These are phyloP conservation scores for Aspergillus saccharolyticus DNA, from an alignment of 495 filamentous ascomycete genomes.

Conservation along the genomic window DNA sequence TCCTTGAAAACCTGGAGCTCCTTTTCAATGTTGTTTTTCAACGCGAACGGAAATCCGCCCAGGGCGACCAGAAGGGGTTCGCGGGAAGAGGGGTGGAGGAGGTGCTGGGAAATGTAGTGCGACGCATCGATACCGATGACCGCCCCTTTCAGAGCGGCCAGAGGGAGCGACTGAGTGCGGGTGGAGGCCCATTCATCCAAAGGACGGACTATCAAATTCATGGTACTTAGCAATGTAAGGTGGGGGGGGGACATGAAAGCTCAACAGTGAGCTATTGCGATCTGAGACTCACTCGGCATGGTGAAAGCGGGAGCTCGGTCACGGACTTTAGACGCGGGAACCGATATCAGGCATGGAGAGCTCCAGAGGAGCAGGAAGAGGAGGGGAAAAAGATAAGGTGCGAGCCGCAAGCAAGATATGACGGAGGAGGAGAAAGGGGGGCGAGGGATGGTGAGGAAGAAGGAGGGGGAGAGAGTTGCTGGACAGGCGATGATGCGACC, in stretches of 20 bases:
- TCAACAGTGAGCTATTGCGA: conserved; percentile 1
- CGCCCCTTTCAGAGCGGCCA: conserved; percentile 63
- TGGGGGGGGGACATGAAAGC: conserved; percentile 1
- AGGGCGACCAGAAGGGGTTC: conserved; percentile 88
- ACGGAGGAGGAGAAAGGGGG: conserved; percentile 6
- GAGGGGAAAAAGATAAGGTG: conserved; percentile 5
- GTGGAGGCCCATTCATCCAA: conserved; percentile 55
- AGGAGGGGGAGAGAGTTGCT: conserved; percentile 17
- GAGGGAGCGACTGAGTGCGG: conserved; percentile 49
- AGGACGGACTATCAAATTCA: conserved; percentile 44
- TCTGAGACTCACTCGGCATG: conserved; percentile 39
- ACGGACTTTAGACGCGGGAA: conserved; percentile 24
- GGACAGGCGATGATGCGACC: conserved; percentile 16
- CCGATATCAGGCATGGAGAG: conserved; percentile 31
- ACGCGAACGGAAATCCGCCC: conserved; percentile 78
- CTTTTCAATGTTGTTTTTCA: conserved; percentile 62
- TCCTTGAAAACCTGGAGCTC: conserved; percentile 64
- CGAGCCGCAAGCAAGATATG: too few species aligned
- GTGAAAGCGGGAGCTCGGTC: conserved; percentile 25
- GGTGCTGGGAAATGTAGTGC: conserved; percentile 74
- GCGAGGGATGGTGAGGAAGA: conserved; percentile 1
- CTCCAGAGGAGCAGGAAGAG: conserved; percentile 7
- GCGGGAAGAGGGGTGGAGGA: conserved; percentile 59
- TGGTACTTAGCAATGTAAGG: background rate
- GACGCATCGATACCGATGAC: conserved; percentile 84